Percentiles rank a stretch among this genome's conserved stretches.
These are phyloP conservation scores for Lepiota brunneoincarnata DNA, from an alignment of 768 basidiomycete species.

Conservation along the genomic window DNA sequence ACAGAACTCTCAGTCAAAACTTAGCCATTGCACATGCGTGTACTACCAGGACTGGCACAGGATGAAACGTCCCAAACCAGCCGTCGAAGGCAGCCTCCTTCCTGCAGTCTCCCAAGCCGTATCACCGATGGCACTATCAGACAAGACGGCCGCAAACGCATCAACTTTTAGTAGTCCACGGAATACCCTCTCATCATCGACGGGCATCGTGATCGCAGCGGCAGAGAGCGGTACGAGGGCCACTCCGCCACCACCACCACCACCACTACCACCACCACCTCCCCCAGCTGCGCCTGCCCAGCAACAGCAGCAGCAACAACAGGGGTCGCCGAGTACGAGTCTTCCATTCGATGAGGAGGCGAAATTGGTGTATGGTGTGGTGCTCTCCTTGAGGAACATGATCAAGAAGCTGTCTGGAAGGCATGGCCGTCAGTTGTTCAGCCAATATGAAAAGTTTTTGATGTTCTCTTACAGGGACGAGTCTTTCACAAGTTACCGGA, in stretches of 20 bases:
- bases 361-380: constrained; percentile 95
- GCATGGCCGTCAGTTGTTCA: constrained; percentile 36
- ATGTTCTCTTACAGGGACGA: constrained; percentile 61
- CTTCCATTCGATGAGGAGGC: constrained; percentile 96
- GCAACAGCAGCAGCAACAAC: constrained; percentile 27
- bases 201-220: constrained; percentile 68
- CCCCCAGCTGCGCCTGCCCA: constrained; percentile 30
- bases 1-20: constrained; percentile 6
- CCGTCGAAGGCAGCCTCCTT: constrained; percentile 70
- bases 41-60: constrained; percentile 98
- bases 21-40: constrained; percentile 85
- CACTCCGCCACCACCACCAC: constrained; percentile 31
- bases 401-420: constrained; percentile 88
- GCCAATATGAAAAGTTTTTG: not conserved
- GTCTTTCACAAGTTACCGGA: constrained; percentile 86
- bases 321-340: constrained; percentile 42
- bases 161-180: constrained; percentile 54
- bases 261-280: constrained; percentile 34
- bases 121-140: constrained; percentile 25
- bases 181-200: constrained; percentile 60
- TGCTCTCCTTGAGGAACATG: constrained; percentile 91
- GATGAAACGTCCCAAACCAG: constrained; percentile 67
- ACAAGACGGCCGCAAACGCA: constrained; percentile 28
- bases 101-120: constrained; percentile 79
- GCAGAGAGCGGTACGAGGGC: constrained; percentile 38